Base-by-base conservation (phyloP, 75 land plant species). In the Pseudotsuga menziesii region DNA sequence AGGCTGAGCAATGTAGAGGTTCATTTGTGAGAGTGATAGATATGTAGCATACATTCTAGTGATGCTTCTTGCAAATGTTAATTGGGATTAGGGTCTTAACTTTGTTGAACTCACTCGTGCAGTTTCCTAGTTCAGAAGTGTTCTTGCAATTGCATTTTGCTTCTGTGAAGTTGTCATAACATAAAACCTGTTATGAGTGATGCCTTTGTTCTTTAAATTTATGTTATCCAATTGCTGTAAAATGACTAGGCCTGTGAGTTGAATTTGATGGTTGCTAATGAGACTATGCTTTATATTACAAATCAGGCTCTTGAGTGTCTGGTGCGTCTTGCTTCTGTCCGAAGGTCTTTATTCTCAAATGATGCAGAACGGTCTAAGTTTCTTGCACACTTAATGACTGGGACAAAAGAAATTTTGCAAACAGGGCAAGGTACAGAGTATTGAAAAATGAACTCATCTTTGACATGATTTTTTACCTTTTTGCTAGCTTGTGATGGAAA, bases 331-430 rank as follows among this genome's bases (percentile, higher is more conserved):
- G 98, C 98, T 72, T 95, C 98, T 64, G 91, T 95, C 22, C 81
- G 98, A 22, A 88, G 98, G 25, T 89, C 98, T 77, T 76, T 95
- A 60, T 95, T 95, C 77, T 78, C 98, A 22, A 87, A 92, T 82
- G 98, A 95, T 61, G 64, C 92, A n/a, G 86, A 89, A 35, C 86
- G 98, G 35, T 82, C 86, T 8, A 87, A 91, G 82, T 95, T 91
- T 83, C 80, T 95, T 67, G 88, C 92, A 60, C 96, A 93, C 84
- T 71, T 95, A 48, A 89, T 95, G 91, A 79, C 88, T 59, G 98
- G 98, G 64, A 95, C 98, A 26, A 89, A 91, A 73, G 98, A 93
- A 62, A 95, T 95, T 56, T 82, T 95, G 17, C 93, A 92, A 83
- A 89, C 89, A n/a, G 97, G 94, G 39, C 90, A 93, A 88, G 98